phyloP scores from a whole-genome alignment of 176 grass and related monocot species.

The Luzula sylvatica region DNA sequence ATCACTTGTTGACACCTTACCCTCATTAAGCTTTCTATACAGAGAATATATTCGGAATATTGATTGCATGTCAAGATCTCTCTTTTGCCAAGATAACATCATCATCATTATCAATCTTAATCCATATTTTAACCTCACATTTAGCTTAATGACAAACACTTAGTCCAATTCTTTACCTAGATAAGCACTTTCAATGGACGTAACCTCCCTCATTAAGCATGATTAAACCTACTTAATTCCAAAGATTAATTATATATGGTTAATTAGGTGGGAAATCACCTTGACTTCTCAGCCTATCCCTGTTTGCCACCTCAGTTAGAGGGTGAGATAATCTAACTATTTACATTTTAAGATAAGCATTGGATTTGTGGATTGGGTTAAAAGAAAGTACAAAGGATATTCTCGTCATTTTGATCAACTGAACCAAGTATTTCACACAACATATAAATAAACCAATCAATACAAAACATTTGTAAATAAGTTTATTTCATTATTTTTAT shows the following conservation, averaged over 20 bases:
- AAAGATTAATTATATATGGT: background rate
- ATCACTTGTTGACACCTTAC: too few species aligned
- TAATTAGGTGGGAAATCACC: constrained; percentile 1
- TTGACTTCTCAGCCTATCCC: background rate
- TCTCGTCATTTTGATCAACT: constrained; percentile 2
- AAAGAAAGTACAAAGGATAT: constrained; percentile 4
- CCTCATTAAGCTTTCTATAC: too few species aligned
- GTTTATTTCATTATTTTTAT: background rate
- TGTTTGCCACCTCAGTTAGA: background rate
- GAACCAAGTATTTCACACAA: background rate
- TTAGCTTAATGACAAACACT: constrained; percentile 6
- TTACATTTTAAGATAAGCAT: constrained; percentile 16
- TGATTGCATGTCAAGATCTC: too few species aligned
- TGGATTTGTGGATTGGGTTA: constrained; percentile 14
- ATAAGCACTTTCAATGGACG: constrained; percentile 18
- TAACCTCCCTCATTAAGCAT: constrained; percentile 12
- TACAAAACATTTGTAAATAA: background rate
- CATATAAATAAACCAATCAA: background rate
- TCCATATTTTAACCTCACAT: background rate
- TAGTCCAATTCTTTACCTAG: background rate
- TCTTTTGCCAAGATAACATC: too few species aligned
- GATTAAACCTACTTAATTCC: constrained; percentile 16
- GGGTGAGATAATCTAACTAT: background rate
- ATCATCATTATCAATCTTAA: too few species aligned
- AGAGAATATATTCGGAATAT: too few species aligned